phyloP scores from a whole-genome alignment of 2,329 filamentous ascomycete species.

The Metarhizium rileyi region DNA sequence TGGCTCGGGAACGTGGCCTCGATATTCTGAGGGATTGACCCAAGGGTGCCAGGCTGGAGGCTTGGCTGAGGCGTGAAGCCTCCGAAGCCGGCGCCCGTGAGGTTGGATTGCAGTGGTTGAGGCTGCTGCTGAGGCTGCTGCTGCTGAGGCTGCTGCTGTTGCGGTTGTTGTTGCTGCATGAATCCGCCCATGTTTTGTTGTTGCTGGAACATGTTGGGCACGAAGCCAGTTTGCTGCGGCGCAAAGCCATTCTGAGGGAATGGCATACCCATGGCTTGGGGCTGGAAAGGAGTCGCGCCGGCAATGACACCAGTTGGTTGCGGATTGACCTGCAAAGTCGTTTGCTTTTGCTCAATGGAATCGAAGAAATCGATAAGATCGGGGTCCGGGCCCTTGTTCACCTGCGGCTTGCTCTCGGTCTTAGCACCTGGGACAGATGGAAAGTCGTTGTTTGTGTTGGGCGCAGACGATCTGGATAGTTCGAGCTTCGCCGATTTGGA shows the following conservation, averaged over 20 bases:
- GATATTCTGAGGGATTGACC: conserved; percentile 49
- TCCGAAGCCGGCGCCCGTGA: conserved; percentile 70
- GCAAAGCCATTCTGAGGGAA: conserved; percentile 17
- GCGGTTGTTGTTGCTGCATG: conserved; percentile 20
- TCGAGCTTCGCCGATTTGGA: conserved; percentile 24
- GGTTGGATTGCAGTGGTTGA: conserved; percentile 32
- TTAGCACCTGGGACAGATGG: conserved; percentile 24
- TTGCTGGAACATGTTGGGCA: conserved; percentile 23
- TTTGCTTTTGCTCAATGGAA: conserved; percentile 84
- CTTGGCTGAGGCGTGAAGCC: conserved; percentile 61
- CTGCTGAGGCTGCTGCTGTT: conserved; percentile 28
- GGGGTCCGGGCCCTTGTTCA: conserved; percentile 54
- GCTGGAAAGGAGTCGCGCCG: conserved; percentile 27
- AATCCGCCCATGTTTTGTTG: conserved; percentile 15
- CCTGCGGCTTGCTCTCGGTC: conserved; percentile 33
- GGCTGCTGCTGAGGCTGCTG: background rate
- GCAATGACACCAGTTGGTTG: conserved; percentile 23
- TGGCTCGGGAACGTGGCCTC: conserved; percentile 38
- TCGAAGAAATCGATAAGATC: conserved; percentile 93
- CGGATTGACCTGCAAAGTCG: conserved; percentile 46
- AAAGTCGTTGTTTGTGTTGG: conserved; percentile 32
- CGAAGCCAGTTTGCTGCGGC: conserved; percentile 18
- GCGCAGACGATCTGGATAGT: conserved; percentile 24
- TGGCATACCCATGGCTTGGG: conserved; percentile 26
- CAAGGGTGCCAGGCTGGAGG: conserved; percentile 43